Percentiles rank a stretch among this genome's conserved stretches.
phyloP scores from a whole-genome alignment of 192 early-diverging fungal genomes.

The Funneliformis geosporum region DNA sequence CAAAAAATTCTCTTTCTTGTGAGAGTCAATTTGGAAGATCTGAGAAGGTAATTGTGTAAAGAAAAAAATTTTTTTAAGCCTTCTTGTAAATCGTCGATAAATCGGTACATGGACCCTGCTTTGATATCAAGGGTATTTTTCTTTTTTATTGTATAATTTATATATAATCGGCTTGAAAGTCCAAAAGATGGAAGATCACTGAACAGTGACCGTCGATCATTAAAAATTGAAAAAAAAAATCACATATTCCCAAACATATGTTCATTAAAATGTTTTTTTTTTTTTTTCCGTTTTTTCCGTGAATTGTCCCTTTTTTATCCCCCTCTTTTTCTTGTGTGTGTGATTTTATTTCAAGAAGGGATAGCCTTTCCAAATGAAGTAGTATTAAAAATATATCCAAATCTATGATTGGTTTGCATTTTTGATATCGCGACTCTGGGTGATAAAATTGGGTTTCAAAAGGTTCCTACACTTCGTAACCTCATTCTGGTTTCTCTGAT shows the following conservation, averaged over 20 bases:
- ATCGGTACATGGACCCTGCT: slow-evolving; percentile 25
- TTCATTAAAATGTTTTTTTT: neutral
- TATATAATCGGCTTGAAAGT: neutral
- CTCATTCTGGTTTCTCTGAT: neutral
- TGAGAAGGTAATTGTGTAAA: neutral
- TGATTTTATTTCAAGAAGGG: neutral
- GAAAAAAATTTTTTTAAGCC: neutral
- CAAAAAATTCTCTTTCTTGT: neutral
- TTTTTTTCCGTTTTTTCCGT: neutral
- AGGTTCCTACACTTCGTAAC: slow-evolving; percentile 17
- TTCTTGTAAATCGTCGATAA: neutral
- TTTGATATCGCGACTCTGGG: neutral
- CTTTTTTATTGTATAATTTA: neutral
- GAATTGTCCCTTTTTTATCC: neutral
- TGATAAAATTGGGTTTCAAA: slow-evolving; percentile 5
- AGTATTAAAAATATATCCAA: slow-evolving; percentile 11
- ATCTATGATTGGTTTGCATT: neutral
- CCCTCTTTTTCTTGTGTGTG: neutral
- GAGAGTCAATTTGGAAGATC: neutral
- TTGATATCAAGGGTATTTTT: neutral
- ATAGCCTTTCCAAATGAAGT: slow-evolving; percentile 10
- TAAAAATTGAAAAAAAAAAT: neutral
- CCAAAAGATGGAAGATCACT: neutral
- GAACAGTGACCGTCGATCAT: neutral
- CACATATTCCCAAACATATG: neutral